These are phyloP conservation scores for Cyclostephanos tholiformis DNA, from an alignment of 108 stramenopile species.

Conservation along the genomic window DNA sequence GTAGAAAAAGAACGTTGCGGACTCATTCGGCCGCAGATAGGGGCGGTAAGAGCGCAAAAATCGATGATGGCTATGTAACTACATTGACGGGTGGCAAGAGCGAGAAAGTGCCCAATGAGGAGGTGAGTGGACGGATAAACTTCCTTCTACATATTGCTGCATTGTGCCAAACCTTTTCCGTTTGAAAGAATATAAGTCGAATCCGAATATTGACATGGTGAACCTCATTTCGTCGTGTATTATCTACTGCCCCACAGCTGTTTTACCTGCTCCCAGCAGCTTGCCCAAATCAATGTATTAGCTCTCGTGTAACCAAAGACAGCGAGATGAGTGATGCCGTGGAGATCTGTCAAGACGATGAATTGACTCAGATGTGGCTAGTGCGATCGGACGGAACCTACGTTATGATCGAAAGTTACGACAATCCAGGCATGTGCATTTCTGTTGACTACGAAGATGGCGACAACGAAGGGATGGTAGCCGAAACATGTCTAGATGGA, in stretches of 20 bases:
- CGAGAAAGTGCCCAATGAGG: not conserved
- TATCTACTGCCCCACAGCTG: not conserved
- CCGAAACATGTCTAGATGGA: conserved; percentile 27
- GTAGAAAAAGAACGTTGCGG: not conserved
- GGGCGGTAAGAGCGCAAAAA: not conserved
- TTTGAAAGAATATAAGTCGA: not conserved
- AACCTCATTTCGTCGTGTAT: not conserved
- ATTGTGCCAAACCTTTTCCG: not conserved
- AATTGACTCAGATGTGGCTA: conserved; percentile 29
- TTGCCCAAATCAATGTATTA: conserved; percentile 38
- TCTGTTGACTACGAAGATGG: conserved; percentile 36
- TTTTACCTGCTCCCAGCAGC: conserved; percentile 39
- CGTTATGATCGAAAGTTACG: conserved; percentile 40
- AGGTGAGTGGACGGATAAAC: not conserved
- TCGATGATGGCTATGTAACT: not conserved
- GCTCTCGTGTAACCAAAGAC: conserved; percentile 21
- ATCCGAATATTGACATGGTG: not conserved
- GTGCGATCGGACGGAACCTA: conserved; percentile 47
- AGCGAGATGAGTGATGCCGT: conserved; percentile 25
- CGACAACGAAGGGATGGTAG: conserved; percentile 24
- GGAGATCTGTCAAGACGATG: conserved; percentile 13
- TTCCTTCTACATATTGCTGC: not conserved
- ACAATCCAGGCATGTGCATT: conserved; percentile 31
- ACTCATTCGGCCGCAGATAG: not conserved
- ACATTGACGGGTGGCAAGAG: not conserved